Percentiles rank a stretch among this genome's conserved stretches.
Evolutionary conservation across 2,329 filamentous ascomycete species (phyloP).

Genomic region (Pseudocercospora ulei): DNA sequence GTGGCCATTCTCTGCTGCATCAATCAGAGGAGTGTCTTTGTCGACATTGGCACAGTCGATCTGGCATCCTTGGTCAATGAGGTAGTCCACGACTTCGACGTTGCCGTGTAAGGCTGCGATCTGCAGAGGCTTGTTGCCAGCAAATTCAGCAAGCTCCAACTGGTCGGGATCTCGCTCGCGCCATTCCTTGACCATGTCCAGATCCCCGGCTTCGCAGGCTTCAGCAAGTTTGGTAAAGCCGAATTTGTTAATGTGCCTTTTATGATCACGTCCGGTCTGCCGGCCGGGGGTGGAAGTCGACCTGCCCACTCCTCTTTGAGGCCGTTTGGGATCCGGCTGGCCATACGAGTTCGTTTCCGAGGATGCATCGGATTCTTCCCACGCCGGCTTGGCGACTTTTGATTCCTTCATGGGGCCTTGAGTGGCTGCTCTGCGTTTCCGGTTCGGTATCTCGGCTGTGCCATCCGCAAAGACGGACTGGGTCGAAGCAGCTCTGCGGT

Average conservation of each 20-base stretch:
- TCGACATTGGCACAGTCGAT: conserved; percentile 67
- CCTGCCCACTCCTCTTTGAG: conserved; percentile 49
- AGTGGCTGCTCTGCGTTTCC: conserved; percentile 43
- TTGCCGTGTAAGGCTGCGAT: conserved; percentile 83
- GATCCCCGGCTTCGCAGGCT: conserved; percentile 75
- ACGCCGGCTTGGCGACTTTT: conserved; percentile 34
- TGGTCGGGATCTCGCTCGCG: conserved; percentile 74
- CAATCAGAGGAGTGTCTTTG: conserved; percentile 82
- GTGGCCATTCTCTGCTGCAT: conserved; percentile 93
- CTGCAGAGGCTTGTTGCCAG: conserved; percentile 91
- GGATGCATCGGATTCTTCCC: conserved; percentile 54
- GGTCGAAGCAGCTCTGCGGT: conserved; percentile 56
- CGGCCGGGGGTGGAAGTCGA: conserved; percentile 43
- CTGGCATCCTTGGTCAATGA: conserved; percentile 75
- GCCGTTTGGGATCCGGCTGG: conserved; percentile 50
- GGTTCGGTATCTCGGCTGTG: conserved; percentile 33
- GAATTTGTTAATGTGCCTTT: conserved; percentile 83
- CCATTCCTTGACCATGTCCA: conserved; percentile 65
- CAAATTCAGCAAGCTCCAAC: conserved; percentile 80
- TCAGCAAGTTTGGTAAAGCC: conserved; percentile 85
- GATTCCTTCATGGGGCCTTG: conserved; percentile 37
- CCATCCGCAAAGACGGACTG: conserved; percentile 51
- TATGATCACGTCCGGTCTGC: conserved; percentile 53
- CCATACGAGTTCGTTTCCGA: conserved; percentile 44
- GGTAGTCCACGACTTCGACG: conserved; percentile 73